These are phyloP conservation scores for Colletotrichum sp. DNA, from an alignment of 2,329 filamentous ascomycete genomes.

Conservation along the genomic window DNA sequence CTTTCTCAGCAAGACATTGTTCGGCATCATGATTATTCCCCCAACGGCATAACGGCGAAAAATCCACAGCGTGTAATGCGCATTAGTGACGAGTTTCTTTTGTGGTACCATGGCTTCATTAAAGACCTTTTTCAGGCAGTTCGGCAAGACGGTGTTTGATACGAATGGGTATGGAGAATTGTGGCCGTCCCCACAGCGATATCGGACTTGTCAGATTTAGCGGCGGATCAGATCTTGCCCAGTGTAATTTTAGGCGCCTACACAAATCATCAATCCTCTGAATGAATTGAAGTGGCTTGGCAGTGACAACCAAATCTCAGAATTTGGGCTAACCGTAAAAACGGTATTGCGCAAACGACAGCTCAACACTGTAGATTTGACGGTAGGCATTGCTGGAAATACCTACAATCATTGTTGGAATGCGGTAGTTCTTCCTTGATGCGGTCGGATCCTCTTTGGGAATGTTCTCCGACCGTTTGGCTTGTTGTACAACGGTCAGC, in stretches of 20 bases:
- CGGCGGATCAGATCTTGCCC: constrained; percentile 1
- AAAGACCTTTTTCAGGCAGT: neutral
- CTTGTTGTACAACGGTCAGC: neutral
- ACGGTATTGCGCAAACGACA: fast-evolving
- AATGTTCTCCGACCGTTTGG: neutral
- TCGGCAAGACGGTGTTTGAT: neutral
- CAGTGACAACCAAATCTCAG: neutral
- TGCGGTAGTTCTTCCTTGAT: neutral
- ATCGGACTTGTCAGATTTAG: constrained; percentile 7
- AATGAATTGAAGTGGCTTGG: neutral
- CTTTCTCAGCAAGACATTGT: neutral
- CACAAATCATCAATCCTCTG: neutral
- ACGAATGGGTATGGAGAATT: neutral
- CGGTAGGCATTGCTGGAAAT: too few species aligned
- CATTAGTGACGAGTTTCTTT: constrained; percentile 11
- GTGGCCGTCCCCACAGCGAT: neutral
- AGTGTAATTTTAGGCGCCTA: constrained; percentile 14
- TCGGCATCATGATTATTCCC: neutral
- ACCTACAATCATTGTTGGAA: too few species aligned
- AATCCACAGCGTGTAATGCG: neutral
- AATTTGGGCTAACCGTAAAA: fast-evolving
- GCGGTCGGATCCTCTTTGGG: neutral
- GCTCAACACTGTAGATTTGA: neutral
- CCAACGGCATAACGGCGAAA: constrained; percentile 12
- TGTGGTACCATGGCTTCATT: neutral